Percentiles rank a stretch among this genome's conserved stretches.
phyloP scores from a whole-genome alignment of 495 filamentous ascomycete genomes.

The Aspergillus incahuasiensis region DNA sequence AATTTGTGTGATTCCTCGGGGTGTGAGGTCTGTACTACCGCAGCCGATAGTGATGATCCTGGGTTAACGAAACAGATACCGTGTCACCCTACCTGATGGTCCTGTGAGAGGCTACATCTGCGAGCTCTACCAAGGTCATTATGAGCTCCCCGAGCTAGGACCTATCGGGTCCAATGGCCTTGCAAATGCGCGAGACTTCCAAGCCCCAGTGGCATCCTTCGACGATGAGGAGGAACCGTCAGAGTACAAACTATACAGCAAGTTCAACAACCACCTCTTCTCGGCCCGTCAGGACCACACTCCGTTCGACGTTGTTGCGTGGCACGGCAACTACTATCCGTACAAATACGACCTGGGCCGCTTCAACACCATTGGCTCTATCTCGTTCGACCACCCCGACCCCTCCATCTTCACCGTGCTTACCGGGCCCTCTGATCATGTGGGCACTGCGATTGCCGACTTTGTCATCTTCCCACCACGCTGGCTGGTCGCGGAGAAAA shows the following conservation, averaged over 20 bases:
- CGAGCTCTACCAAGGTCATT: constrained; percentile 84
- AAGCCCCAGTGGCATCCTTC: constrained; percentile 74
- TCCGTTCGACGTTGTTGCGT: constrained; percentile 80
- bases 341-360: constrained; percentile 84
- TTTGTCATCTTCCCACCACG: constrained; percentile 82
- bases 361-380: constrained; percentile 71
- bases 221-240: constrained; percentile 49
- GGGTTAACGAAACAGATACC: constrained; percentile 48
- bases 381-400: constrained; percentile 76
- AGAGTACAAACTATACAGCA: constrained; percentile 61
- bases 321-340: constrained; percentile 74
- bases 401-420: constrained; percentile 81
- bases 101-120: constrained; percentile 79
- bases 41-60: constrained; percentile 43
- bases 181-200: constrained; percentile 86
- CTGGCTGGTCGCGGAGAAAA: constrained; percentile 73
- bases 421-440: constrained; percentile 66
- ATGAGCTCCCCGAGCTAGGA: constrained; percentile 78
- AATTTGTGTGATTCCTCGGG: constrained; percentile 82
- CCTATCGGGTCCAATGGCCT: constrained; percentile 86
- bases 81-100: constrained; percentile 60
- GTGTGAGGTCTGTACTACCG: constrained; percentile 43
- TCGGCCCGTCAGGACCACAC: constrained; percentile 65
- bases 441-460: constrained; percentile 71
- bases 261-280: constrained; percentile 78